These are phyloP conservation scores for Croton setiger DNA, from an alignment of 441 rosid genomes.

Conservation along the genomic window DNA sequence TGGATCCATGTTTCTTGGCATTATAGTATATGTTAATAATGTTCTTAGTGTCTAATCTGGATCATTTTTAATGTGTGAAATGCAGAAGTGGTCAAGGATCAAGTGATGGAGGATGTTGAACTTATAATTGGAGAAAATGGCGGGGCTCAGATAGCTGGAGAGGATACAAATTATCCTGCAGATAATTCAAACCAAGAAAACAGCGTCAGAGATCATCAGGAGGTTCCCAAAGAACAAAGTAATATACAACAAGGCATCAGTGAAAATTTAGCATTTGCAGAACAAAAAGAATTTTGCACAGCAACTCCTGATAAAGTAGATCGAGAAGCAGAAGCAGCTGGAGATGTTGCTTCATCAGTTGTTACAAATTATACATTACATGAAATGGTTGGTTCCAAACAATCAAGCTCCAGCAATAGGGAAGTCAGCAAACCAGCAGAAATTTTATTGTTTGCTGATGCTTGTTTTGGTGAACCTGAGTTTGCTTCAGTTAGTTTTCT, in stretches of 20 bases:
- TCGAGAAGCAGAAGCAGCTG: background rate
- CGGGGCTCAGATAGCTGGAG: background rate
- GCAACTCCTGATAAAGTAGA: too few species aligned
- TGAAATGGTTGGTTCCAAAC: background rate
- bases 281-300: too few species aligned
- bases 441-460: conserved; percentile 3
- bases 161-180: conserved; percentile 11
- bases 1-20: too few species aligned
- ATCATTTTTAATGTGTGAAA: background rate
- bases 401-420: conserved; percentile 3
- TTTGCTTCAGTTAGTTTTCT: background rate
- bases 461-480: conserved; percentile 1
- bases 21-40: too few species aligned
- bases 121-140: background rate
- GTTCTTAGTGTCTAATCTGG: background rate
- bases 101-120: background rate
- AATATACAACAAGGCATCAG: conserved; percentile 4
- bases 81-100: background rate
- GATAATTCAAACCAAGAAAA: conserved; percentile 12
- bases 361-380: too few species aligned
- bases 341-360: conserved; percentile 4
- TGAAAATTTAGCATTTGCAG: too few species aligned
- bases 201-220: conserved; percentile 2
- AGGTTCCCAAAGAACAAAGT: background rate
- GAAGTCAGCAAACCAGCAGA: conserved; percentile 8